These are phyloP conservation scores for Venturia nashicola DNA, from an alignment of 2,329 filamentous ascomycete genomes.

Conservation along the genomic window DNA sequence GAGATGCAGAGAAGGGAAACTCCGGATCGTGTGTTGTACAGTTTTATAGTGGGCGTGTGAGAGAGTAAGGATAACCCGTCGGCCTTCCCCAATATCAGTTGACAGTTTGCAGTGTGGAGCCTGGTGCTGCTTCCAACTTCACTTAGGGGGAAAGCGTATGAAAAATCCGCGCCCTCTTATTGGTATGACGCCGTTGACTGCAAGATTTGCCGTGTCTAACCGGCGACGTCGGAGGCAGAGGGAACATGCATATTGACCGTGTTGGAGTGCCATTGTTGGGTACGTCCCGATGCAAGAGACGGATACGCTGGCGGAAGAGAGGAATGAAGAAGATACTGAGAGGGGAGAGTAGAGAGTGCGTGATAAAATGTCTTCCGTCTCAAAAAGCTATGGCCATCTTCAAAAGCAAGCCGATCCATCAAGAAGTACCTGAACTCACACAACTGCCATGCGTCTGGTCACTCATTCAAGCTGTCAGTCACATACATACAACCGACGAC, in stretches of 20 bases:
- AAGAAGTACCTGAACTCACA: no score
- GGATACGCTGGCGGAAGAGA: neutral
- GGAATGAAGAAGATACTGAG: neutral
- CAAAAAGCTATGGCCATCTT: neutral
- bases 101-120: neutral
- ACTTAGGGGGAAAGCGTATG: neutral
- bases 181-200: neutral
- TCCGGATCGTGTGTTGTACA: neutral
- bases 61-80: neutral
- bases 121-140: neutral
- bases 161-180: neutral
- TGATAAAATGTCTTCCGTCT: neutral
- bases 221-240: neutral
- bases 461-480: neutral
- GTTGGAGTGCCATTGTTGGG: neutral
- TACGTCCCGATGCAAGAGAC: neutral
- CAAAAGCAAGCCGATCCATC: neutral
- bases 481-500: neutral
- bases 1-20: neutral
- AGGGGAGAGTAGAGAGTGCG: neutral
- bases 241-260: neutral
- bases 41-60: neutral
- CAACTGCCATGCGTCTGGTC: neutral
- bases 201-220: neutral
- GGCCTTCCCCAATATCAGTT: neutral